Conservation (phyloP, 768 basidiomycete genomes). For the Xerocomellus intermedius region DNA sequence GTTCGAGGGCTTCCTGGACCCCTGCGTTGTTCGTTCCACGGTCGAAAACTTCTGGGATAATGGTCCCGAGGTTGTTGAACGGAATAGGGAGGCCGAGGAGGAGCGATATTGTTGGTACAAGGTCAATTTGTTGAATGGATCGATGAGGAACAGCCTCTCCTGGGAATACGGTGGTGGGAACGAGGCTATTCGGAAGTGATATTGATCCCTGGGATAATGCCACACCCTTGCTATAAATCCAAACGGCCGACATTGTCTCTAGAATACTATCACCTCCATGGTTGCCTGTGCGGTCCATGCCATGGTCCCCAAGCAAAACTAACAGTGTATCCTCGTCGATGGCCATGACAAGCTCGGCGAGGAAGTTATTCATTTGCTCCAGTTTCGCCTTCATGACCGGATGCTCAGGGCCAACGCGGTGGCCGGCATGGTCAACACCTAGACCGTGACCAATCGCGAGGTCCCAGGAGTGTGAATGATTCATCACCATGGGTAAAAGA, state of each 20-base stretch:
- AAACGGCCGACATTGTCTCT: slow-evolving; percentile 83
- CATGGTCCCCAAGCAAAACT: slow-evolving; percentile 92
- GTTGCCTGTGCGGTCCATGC: slow-evolving; percentile 93
- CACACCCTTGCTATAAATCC: slow-evolving; percentile 86
- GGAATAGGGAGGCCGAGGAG: slow-evolving; percentile 93
- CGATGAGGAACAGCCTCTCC: slow-evolving; percentile 54
- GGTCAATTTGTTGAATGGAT: slow-evolving; percentile 87
- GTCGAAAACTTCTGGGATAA: slow-evolving; percentile 92
- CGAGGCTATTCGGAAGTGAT: slow-evolving; percentile 46
- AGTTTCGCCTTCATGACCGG: slow-evolving; percentile 84
- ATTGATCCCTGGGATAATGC: slow-evolving; percentile 39
- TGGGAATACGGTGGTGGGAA: slow-evolving; percentile 61
- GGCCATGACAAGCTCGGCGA: slow-evolving; percentile 65
- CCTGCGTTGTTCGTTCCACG: slow-evolving; percentile 34
- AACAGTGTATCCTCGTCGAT: slow-evolving; percentile 89
- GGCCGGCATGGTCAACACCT: slow-evolving; percentile 96
- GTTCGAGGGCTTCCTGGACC: slow-evolving; percentile 58
- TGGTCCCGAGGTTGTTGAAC: slow-evolving; percentile 88
- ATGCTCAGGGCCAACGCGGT: slow-evolving; percentile 89
- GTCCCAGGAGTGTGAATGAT: slow-evolving; percentile 63
- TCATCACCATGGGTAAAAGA: slow-evolving; percentile 74
- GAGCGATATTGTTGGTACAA: slow-evolving; percentile 84
- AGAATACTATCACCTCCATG: slow-evolving; percentile 89
- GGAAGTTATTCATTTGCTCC: slow-evolving; percentile 80
- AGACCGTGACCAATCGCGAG: slow-evolving; percentile 90